A percentile compares a stretch with the other conserved stretches of the same genome.
These are phyloP conservation scores for Eucalyptus pauciflora DNA, from an alignment of 345 rosid genomes.

Conservation along the genomic window DNA sequence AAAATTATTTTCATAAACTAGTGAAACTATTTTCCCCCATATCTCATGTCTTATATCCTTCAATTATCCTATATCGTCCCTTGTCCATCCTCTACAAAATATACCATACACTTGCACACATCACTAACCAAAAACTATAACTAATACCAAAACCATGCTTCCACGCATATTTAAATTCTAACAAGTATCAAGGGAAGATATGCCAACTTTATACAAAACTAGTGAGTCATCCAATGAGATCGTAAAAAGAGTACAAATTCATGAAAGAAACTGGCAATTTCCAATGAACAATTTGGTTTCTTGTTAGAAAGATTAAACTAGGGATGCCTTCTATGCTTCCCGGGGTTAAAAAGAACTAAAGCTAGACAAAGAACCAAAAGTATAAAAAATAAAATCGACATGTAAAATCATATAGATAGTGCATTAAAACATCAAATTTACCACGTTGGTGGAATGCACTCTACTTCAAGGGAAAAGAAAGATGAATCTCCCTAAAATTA, in stretches of 20 bases:
- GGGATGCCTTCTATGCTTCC: not conserved
- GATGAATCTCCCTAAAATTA: not conserved
- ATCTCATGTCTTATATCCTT: too few species aligned
- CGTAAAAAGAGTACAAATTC: not conserved
- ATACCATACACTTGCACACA: too few species aligned
- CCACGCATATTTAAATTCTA: too few species aligned
- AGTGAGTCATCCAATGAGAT: not conserved
- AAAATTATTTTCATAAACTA: too few species aligned
- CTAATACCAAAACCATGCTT: too few species aligned
- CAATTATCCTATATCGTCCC: too few species aligned
- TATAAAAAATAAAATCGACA: not conserved
- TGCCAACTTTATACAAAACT: not conserved
- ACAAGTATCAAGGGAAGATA: not conserved
- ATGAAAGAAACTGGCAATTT: not conserved
- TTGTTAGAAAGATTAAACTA: not conserved
- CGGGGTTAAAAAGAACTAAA: not conserved
- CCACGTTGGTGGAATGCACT: not conserved
- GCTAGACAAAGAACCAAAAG: not conserved
- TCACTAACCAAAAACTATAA: too few species aligned
- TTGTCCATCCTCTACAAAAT: too few species aligned
- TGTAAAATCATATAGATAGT: not conserved
- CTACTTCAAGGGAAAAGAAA: not conserved
- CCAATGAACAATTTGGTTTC: not conserved
- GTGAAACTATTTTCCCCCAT: too few species aligned
- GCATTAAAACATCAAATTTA: not conserved